Evolutionary conservation across 495 filamentous ascomycete species (phyloP).

Genomic region (Penicillium nucicola): DNA sequence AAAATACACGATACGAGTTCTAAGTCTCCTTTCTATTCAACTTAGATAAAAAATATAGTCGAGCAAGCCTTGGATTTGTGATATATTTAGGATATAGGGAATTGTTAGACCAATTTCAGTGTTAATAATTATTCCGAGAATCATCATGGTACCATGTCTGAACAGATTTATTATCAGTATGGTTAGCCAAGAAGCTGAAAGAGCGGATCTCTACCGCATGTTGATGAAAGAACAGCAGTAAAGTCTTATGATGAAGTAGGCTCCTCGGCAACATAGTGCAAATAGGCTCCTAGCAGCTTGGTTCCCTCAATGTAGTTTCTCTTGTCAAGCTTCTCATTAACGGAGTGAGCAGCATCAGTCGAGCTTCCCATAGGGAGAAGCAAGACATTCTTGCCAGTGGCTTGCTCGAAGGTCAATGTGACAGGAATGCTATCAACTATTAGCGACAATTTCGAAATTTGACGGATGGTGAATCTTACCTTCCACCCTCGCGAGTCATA

Average conservation of each 20-base stretch:
- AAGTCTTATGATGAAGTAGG: constrained; percentile 42
- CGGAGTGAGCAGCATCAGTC: constrained; percentile 92
- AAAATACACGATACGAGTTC: no score
- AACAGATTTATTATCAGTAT: no score
- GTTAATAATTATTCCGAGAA: no score
- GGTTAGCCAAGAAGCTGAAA: no score
- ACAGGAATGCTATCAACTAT: constrained; percentile 75
- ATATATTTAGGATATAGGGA: no score
- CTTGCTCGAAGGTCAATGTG: constrained; percentile 94
- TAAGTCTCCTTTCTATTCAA: no score
- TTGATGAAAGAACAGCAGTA: neutral
- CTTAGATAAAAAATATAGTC: no score
- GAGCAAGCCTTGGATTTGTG: no score
- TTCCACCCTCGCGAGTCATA: constrained; percentile 93
- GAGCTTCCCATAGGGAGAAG: constrained; percentile 94
- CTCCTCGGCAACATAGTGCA: constrained; percentile 96
- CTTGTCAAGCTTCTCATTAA: constrained; percentile 98
- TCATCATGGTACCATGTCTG: no score
- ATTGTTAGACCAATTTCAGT: no score
- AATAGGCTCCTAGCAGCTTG: constrained; percentile 89
- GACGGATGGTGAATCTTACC: constrained; percentile 40
- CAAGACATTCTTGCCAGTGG: constrained; percentile 97
- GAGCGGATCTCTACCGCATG: no score
- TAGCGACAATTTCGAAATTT: neutral
- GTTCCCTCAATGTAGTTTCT: constrained; percentile 98